Conservation (phyloP, 352 stramenopile genomes). For the Pythium phragmitis region DNA sequence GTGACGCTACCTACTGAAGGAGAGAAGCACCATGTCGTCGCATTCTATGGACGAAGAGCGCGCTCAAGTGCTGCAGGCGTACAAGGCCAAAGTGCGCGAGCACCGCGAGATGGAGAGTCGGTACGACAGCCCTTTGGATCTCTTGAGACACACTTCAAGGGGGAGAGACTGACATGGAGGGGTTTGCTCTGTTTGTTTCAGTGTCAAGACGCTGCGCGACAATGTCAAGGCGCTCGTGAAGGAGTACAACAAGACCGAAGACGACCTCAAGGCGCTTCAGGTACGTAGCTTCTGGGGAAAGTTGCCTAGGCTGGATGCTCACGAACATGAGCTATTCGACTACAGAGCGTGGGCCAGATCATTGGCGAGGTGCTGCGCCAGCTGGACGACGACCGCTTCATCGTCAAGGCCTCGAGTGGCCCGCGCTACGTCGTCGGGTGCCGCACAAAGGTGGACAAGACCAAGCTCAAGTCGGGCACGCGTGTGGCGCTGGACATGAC, state of each 20-base stretch:
- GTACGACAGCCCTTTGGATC: conserved; percentile 27
- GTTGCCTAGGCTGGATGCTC: neutral
- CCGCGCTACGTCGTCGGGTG: conserved; percentile 98
- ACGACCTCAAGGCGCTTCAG: conserved; percentile 96
- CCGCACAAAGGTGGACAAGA: conserved; percentile 92
- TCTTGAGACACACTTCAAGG: neutral
- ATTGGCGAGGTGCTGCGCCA: conserved; percentile 99
- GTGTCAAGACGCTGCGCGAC: conserved; percentile 96
- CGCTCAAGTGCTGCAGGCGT: conserved; percentile 93
- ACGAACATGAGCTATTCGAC: neutral
- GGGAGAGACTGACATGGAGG: neutral
- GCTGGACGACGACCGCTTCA: conserved; percentile 98
- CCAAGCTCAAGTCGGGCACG: conserved; percentile 96
- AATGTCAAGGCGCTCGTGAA: conserved; percentile 94
- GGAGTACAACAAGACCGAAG: conserved; percentile 99
- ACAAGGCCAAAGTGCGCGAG: conserved; percentile 96
- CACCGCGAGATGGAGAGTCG: conserved; percentile 95
- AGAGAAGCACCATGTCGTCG: conserved; percentile 46
- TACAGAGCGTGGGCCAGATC: conserved; percentile 97
- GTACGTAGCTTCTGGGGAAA: conserved; percentile 22
- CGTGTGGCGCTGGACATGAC: conserved; percentile 99
- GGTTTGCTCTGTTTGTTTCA: conserved; percentile 20
- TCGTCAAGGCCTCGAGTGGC: conserved; percentile 98
- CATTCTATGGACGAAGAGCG: conserved; percentile 80
- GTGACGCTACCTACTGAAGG: neutral